Conservation (phyloP, 2,329 filamentous ascomycete species). For the Fusarium citri region DNA sequence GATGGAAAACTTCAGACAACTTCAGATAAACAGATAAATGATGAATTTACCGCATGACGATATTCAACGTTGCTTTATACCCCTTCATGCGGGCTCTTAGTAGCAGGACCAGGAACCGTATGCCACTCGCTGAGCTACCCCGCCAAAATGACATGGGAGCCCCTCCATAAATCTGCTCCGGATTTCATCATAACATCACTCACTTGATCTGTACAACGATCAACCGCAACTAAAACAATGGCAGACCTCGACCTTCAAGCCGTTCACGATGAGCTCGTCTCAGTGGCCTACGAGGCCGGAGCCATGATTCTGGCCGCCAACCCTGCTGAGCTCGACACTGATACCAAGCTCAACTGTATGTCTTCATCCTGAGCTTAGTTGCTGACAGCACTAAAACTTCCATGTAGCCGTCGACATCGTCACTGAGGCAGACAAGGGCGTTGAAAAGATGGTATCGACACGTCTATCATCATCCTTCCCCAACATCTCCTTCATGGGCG, state of each 20-base stretch:
- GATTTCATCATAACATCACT: conserved; percentile 7
- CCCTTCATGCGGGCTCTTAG: not conserved
- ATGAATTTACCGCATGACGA: not conserved
- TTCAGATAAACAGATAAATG: not conserved
- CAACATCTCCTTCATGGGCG: conserved; percentile 73
- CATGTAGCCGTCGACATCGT: conserved; percentile 73
- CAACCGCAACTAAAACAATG: conserved; percentile 54
- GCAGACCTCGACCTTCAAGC: conserved; percentile 68
- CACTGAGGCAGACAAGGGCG: conserved; percentile 74
- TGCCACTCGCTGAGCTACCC: conserved; percentile 20
- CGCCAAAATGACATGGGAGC: conserved; percentile 32
- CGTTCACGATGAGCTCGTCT: conserved; percentile 70
- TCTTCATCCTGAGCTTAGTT: not conserved
- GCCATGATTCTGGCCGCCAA: conserved; percentile 72
- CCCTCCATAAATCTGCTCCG: conserved; percentile 41
- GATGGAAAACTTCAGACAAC: no score
- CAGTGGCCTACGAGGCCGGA: conserved; percentile 72
- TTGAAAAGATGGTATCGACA: conserved; percentile 70
- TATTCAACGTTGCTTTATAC: not conserved
- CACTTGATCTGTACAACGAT: not conserved
- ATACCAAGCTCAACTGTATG: conserved; percentile 74
- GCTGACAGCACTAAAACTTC: conserved; percentile 10
- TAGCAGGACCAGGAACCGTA: not conserved
- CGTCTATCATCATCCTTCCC: conserved; percentile 66
- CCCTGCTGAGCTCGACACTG: conserved; percentile 66